A percentile compares a stretch with the other conserved stretches of the same genome.
Conservation (phyloP, 2,329 filamentous ascomycete genomes). For the Pseudopithomyces maydicus region DNA sequence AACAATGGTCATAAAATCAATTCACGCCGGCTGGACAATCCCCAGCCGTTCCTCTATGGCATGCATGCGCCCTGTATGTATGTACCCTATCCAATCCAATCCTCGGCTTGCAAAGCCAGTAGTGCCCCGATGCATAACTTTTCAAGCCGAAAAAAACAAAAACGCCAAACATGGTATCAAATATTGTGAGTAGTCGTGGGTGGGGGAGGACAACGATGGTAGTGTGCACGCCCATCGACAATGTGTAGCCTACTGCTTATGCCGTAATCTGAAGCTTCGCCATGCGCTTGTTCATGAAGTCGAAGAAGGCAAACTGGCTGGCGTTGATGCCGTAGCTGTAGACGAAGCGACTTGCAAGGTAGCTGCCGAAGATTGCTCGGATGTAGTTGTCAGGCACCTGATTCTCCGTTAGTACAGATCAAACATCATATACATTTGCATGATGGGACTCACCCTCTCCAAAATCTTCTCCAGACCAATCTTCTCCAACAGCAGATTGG, state of each 20-base stretch:
- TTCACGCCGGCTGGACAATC: not conserved
- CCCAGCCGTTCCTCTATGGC: not conserved
- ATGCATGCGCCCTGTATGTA: not conserved
- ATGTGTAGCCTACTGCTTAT: not conserved
- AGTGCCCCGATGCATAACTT: not conserved
- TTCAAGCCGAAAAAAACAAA: not conserved
- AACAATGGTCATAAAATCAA: too few species aligned
- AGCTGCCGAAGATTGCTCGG: constrained; percentile 93
- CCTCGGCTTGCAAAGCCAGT: not conserved
- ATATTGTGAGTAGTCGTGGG: not conserved
- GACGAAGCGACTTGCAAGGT: constrained; percentile 92
- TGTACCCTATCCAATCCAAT: not conserved
- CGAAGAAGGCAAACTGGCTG: constrained; percentile 97
- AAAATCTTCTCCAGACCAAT: constrained; percentile 90
- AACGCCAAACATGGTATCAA: not conserved
- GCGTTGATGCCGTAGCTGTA: constrained; percentile 93
- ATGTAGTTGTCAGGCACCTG: constrained; percentile 89
- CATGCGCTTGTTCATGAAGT: constrained; percentile 69
- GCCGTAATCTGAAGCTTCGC: constrained; percentile 33
- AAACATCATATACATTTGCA: not conserved
- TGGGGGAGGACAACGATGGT: not conserved
- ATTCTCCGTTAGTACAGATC: constrained; percentile 20
- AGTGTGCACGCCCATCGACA: not conserved
- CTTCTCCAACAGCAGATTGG: constrained; percentile 81
- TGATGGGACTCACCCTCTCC: constrained; percentile 63